Percentiles rank a stretch among this genome's conserved stretches.
phyloP scores from a whole-genome alignment of 108 stramenopile genomes.

The Chaetoceros muelleri region DNA sequence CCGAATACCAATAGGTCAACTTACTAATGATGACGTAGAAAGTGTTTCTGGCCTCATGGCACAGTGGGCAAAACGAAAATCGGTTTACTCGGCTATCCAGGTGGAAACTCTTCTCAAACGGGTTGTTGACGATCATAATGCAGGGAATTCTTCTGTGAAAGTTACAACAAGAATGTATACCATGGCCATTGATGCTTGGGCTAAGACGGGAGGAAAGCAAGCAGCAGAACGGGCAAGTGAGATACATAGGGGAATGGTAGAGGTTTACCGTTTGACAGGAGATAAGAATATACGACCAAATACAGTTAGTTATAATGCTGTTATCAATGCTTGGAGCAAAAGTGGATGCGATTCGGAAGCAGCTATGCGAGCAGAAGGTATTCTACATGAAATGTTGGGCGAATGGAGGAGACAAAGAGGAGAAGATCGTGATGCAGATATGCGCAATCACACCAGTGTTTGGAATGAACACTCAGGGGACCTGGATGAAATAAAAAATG shows the following conservation, averaged over 20 bases:
- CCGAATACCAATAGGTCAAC: constrained; percentile 19
- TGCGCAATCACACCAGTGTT: not conserved
- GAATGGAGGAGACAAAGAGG: constrained; percentile 24
- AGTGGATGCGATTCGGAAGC: constrained; percentile 26
- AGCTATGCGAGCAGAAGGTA: constrained; percentile 32
- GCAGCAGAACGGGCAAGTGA: constrained; percentile 49
- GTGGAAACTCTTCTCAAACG: constrained; percentile 52
- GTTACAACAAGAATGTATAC: constrained; percentile 40
- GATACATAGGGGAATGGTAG: constrained; percentile 44
- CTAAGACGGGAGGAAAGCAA: constrained; percentile 34
- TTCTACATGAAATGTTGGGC: constrained; percentile 45
- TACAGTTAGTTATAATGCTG: constrained; percentile 46
- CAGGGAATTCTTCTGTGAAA: constrained; percentile 17
- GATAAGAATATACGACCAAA: constrained; percentile 36
- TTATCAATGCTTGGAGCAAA: constrained; percentile 63
- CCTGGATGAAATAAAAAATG: not conserved
- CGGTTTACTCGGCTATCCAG: constrained; percentile 32
- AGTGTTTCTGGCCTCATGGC: constrained; percentile 45
- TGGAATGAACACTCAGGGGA: not conserved
- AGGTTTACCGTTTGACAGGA: constrained; percentile 22
- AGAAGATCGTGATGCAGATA: not conserved
- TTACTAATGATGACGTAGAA: constrained; percentile 48
- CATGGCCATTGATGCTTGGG: constrained; percentile 57
- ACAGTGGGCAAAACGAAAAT: constrained; percentile 38
- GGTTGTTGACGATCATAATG: constrained; percentile 46